Percentiles rank a stretch among this genome's conserved stretches.
These are phyloP conservation scores for Salix viminalis DNA, from an alignment of 345 rosid species.

Conservation along the genomic window DNA sequence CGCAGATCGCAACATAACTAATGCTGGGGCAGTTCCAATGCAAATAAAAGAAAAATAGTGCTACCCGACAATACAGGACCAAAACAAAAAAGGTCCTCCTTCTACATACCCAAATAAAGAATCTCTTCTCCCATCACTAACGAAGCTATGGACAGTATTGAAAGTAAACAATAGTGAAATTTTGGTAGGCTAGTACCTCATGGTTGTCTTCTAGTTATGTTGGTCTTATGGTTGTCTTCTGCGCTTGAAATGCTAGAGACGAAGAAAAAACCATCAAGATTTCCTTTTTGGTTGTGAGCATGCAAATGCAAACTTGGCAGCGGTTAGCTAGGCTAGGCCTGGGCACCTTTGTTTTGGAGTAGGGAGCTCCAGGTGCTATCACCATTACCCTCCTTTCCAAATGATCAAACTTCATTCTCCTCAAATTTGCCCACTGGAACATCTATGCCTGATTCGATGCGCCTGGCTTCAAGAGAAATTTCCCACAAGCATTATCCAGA, in stretches of 20 bases:
- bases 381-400: conserved; percentile 31
- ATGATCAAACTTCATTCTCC: conserved; percentile 32
- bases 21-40: no score
- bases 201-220: no score
- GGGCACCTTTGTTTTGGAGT: neutral
- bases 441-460: neutral
- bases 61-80: no score
- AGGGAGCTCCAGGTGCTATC: conserved; percentile 38
- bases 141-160: no score
- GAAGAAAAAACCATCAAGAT: neutral
- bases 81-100: no score
- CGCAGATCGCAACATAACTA: no score
- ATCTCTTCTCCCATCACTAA: no score
- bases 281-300: neutral
- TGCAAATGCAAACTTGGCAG: no score
- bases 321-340: neutral
- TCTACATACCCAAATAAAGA: no score
- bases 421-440: conserved; percentile 29
- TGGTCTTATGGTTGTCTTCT: neutral
- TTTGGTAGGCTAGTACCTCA: no score
- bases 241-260: neutral
- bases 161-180: no score
- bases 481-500: conserved; percentile 16
- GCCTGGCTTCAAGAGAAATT: neutral
- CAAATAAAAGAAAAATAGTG: no score